Percentiles rank a stretch among this genome's conserved stretches.
phyloP scores from a whole-genome alignment of 2,329 filamentous ascomycete genomes.

The Aspergillus phoenicis region DNA sequence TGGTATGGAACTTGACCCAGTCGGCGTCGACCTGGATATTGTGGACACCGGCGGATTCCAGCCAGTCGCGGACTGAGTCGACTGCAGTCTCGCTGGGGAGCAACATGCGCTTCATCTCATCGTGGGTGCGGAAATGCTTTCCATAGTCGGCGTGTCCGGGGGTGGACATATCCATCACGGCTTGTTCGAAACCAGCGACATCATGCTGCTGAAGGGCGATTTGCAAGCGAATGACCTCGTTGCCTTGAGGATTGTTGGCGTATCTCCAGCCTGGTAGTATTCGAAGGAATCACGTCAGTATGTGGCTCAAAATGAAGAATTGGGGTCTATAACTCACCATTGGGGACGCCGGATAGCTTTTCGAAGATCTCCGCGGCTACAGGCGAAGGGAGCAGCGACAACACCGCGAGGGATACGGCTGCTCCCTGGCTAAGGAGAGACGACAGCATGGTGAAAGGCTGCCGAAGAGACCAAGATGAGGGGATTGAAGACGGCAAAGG shows the following conservation, averaged over 20 bases:
- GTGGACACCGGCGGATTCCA: constrained; percentile 43
- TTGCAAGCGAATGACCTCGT: constrained; percentile 35
- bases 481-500: neutral
- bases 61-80: constrained; percentile 50
- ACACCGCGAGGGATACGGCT: constrained; percentile 21
- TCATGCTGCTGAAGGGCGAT: constrained; percentile 42
- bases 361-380: constrained; percentile 39
- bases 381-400: constrained; percentile 35
- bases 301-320: neutral
- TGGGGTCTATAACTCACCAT: constrained; percentile 27
- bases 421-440: constrained; percentile 24
- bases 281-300: neutral
- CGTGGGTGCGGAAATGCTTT: constrained; percentile 49
- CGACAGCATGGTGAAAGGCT: constrained; percentile 28
- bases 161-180: constrained; percentile 54
- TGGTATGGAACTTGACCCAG: constrained; percentile 43
- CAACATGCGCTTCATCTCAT: constrained; percentile 55
- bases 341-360: constrained; percentile 36
- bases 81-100: constrained; percentile 46
- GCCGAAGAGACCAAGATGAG: neutral
- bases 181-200: constrained; percentile 45
- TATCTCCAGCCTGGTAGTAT: constrained; percentile 35
- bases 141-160: constrained; percentile 53
- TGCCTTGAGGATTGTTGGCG: constrained; percentile 27
- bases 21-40: constrained; percentile 42